Base-by-base conservation (phyloP, 768 basidiomycete genomes). In the Sporobolomyces pararoseus region DNA sequence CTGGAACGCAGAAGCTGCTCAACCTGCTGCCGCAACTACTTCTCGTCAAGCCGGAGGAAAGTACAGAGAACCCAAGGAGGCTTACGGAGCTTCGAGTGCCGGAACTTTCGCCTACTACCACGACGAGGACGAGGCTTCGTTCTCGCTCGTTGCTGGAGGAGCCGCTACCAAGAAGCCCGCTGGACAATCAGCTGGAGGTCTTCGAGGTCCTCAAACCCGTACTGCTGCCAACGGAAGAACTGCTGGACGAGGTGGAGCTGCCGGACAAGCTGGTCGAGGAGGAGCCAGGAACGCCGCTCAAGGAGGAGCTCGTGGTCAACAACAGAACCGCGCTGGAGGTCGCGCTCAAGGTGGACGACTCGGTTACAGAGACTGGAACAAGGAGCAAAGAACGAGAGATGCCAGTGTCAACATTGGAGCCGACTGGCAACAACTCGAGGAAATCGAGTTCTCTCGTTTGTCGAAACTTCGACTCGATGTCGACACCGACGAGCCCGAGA, bases 101-200 rank as follows among this genome's bases (percentile, higher is more conserved):
- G 94, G 87, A 75, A 91, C 91, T 19, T 97, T 97, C 78, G 90
- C 91, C 10, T 96, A 95, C 81, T 93, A 93, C 83, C 94, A 97
- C 80, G 94, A 90, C 66, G 96, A 98, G 80, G 96, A 99, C 77
- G 96, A 99, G 81, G 89, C 91, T 9, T 89, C 87, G 57, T 99
- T 99, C 84, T 94, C 91, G 27, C 84, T 99, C 58, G 96, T 99
- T 55, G 94, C 97, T 78, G 91, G 87, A 79, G 94, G 67, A 35
- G 72, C 70, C 17, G 70, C 61, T 4, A 53, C 73, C 61, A 76
- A 76, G 74, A 63, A 74, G 23, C 42, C 65, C 13, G 69, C 53
- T 4, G 63, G 59, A 32, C 50, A 54, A 34, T 35, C 52, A 7
- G 80, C 73, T 46, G 73, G 67, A 14, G 71, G 73, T 14, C 71